Base-by-base conservation (phyloP, 78 protist species). In the slime mould (Dictyostelium discoideum) region DNA sequence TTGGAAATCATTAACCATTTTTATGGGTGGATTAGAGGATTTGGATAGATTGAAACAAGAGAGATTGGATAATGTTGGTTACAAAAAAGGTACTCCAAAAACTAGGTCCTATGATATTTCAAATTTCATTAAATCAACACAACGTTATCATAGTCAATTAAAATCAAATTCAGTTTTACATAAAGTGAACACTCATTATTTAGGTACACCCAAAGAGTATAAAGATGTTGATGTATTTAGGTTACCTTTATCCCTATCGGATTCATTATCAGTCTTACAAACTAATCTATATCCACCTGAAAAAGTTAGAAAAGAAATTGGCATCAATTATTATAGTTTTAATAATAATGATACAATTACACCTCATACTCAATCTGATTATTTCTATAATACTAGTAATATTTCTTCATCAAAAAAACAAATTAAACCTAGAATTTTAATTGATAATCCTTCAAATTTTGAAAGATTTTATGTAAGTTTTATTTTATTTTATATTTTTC, bases 251-350 rank as follows among this genome's bases (percentile, higher is more conserved):
- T 85, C 95, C n/a, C 65, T 90, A 20, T 82, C 86, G 1, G 88
- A 90, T 10, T 90, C 95, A 42, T 13, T 90, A 39, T 6, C 40
- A n/a, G 89, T 90, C 1, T n/a, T 90, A n/a, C 84, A 90, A 72
- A 82, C 74, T 3, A 80, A 90, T 39, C 14, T 90, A 13, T 90
- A 90, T 73, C 95, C 88, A 48, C 95, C 95, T 29, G 87, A 60
- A 46, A 65, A 37, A 48, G 37, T 90, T 24, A 65, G 79, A 82
- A 72, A 72, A 42, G 88, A 90, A 22, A 82, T 90, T n/a, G 95
- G 95, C 13, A 26, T 69, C 10, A 63, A 63, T 46, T 63, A 63
- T 69, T 44, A 69, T 40, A 40, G 40, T 29, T 42, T 8, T 5
- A 63, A 40, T 85, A 69, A 69, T 44, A 46, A 44, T 44, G 24